Evolutionary conservation across 2,329 filamentous ascomycete species (phyloP).

Genomic region (Cryphonectria carpinicola): DNA sequence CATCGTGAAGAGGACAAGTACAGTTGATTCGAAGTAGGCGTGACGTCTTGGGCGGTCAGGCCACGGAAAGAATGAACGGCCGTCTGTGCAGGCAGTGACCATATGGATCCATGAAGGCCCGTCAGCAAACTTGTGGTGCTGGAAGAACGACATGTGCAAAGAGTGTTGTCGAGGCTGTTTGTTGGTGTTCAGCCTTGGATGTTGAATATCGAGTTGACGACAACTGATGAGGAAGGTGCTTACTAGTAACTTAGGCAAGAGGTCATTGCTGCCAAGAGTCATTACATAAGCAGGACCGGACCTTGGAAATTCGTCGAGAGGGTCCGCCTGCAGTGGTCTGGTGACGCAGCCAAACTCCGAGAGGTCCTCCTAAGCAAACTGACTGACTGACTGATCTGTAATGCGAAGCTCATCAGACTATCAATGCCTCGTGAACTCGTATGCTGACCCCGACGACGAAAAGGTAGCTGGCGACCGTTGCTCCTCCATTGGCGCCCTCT

Average conservation of each 20-base stretch:
- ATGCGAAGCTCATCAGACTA: neutral
- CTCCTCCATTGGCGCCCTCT: neutral
- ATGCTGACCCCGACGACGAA: neutral
- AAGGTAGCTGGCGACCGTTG: neutral
- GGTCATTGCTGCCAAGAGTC: neutral
- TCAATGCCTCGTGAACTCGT: neutral
- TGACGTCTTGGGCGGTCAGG: too few relatives aligned
- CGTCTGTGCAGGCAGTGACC: neutral
- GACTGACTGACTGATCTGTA: neutral
- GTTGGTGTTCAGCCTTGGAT: too few relatives aligned
- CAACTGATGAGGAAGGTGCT: neutral
- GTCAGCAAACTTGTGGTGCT: neutral
- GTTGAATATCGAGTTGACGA: neutral
- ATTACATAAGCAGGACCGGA: neutral
- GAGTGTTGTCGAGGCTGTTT: too few relatives aligned
- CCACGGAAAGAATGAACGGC: too few relatives aligned
- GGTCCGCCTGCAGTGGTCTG: neutral
- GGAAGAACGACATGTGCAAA: neutral
- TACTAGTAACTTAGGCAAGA: neutral
- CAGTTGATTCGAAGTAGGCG: too few relatives aligned
- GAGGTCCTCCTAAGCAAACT: neutral
- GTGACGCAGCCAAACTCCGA: constrained; percentile 2
- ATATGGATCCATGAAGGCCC: neutral
- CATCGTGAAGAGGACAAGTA: neutral
- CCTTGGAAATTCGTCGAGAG: neutral